Evolutionary conservation across 2,329 filamentous ascomycete genomes (phyloP), one percentile per base, ranked within the genome.

Genomic region (Cladophialophora exuberans): DNA sequence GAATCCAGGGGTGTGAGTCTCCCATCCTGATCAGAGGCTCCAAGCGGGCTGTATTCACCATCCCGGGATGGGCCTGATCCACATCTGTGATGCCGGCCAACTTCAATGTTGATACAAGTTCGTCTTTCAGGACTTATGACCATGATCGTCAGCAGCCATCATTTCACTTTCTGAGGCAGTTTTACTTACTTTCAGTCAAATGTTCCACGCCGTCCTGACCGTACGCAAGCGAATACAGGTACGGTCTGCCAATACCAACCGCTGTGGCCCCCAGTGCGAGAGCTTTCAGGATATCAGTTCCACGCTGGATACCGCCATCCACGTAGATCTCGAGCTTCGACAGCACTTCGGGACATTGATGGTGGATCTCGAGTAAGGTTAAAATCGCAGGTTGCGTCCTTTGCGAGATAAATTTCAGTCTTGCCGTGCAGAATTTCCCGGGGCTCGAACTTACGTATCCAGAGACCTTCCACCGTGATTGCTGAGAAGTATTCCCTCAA

Each of bases 121-220:
- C n/a, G n/a, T n/a, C n/a, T n/a, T n/a, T n/a, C n/a, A n/a, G n/a
- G n/a, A n/a, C n/a, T n/a, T n/a, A n/a, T n/a, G n/a, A n/a, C n/a
- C n/a, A n/a, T n/a, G n/a, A n/a, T n/a, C n/a, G n/a, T n/a, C n/a
- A n/a, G n/a, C n/a, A n/a, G n/a, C n/a, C n/a, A n/a, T n/a, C n/a
- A n/a, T n/a, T n/a, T n/a, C n/a, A n/a, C n/a, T 15, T 15, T 35
- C 13, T 35, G 1, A 15, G 31, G 11, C 7, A 9, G 6, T 35
- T 13, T 7, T n/a, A n/a, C 79, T 68, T 0, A 79, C 80, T 53
- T 56, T 57, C 57, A 31, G 80, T 76, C 49, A 80, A 68, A 28
- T 89, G 83, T 67, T 95, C 89, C 15, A 97, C 92, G 62, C 94
- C 94, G 2, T 86, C 80, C 57, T 89, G 75, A 1, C 94, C 94